Evolutionary conservation across 116 monocot genomes (phyloP).

Genomic region (Phalaenopsis hybrid): DNA sequence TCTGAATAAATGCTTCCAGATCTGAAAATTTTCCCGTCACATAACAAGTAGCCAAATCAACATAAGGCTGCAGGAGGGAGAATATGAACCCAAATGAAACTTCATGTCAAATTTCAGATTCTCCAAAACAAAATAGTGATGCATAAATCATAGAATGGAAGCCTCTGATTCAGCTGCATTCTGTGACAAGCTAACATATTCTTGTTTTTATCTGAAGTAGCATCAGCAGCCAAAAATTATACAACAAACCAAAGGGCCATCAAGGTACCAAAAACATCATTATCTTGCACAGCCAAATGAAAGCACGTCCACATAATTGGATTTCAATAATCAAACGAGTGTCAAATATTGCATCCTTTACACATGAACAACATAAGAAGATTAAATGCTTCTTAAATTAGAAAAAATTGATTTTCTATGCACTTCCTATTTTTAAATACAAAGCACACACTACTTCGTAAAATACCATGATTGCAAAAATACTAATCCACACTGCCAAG

Average conservation of each 20-base stretch:
- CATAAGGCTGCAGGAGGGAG: slow-evolving; percentile 45
- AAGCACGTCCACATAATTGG: not conserved
- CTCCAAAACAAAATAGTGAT: not conserved
- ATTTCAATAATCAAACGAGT: not conserved
- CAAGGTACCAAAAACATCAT: not conserved
- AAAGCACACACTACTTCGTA: no score
- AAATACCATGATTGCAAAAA: no score
- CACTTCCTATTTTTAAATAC: no score
- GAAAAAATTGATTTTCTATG: no score
- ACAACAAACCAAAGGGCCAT: not conserved
- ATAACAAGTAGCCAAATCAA: slow-evolving; percentile 62
- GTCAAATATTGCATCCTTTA: not conserved
- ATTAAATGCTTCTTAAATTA: no score
- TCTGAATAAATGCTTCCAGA: slow-evolving; percentile 56
- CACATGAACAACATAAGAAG: no score
- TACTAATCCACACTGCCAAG: not conserved
- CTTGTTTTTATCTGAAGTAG: not conserved
- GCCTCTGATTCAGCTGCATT: not conserved
- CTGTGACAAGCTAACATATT: not conserved
- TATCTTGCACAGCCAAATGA: not conserved
- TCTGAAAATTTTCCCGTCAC: slow-evolving; percentile 51
- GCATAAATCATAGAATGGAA: not conserved
- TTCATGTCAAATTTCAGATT: not conserved
- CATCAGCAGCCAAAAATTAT: not conserved
- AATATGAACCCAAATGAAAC: slow-evolving; percentile 5